Base-by-base conservation (phyloP, 495 filamentous ascomycete genomes). In the Letharia columbiana region DNA sequence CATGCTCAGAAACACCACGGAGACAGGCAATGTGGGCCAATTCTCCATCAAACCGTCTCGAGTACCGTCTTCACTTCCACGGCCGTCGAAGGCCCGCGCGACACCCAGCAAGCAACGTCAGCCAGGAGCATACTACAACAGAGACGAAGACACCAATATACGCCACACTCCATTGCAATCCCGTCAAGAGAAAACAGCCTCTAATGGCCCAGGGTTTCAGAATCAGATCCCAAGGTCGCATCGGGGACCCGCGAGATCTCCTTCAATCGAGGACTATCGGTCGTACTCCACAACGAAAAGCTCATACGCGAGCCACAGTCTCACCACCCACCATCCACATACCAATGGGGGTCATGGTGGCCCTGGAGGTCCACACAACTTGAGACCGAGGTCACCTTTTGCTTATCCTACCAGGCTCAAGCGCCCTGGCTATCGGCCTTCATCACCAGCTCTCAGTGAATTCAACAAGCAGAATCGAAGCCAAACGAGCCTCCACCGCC, bases 1-100 rank as follows among this genome's bases (percentile, higher is more conserved):
- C 72, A 89, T 90, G 87, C 81, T 90, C 52, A 88, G 82, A 72
- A 89, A 82, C 12, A 86, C 81, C 0, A 90, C 87, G 0, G 88
- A 90, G 73, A 83, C 84, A 1, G 88, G 87, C 20, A 85, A 89
- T 63, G 83, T 89, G 60, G 86, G 84, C 11, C 74, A 82, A 58
- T 85, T 89, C 65, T 81, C 82, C 52, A 83, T 83, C 68, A 77
- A 78, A 66, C 80, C 82, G 8, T 72, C 79, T 44, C 77, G 81
- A 60, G 41, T 62, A 37, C 58, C 64, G 47, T 40, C 58, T 40
- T 59, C 50, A 47, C 28, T 47, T 39, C 66, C 60, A 45, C 66
- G 61, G 17, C 50, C 47, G 42, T 31, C 49, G 20, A 37, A 40
- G 33, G 31, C 45, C n/a, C 45, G 23, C 33, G 15, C 37, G 58